A percentile compares a stretch with the other conserved stretches of the same genome.
phyloP scores from a whole-genome alignment of 768 basidiomycete genomes.

The Serpula lacrymans region DNA sequence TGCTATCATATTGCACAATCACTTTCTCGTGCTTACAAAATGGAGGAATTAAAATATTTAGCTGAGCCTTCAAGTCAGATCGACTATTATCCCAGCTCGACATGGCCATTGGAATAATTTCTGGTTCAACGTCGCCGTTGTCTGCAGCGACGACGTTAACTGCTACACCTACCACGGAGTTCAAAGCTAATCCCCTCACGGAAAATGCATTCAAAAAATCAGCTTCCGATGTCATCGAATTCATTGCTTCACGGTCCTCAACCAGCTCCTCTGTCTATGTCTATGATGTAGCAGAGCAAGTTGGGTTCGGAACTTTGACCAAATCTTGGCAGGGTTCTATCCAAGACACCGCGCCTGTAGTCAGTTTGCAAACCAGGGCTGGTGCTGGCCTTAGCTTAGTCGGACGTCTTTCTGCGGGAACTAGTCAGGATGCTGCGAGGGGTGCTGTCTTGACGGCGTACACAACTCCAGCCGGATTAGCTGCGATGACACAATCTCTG shows the following conservation, averaged over 20 bases:
- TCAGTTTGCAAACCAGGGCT: constrained; percentile 74
- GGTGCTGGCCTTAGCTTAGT: constrained; percentile 82
- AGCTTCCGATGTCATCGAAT: constrained; percentile 67
- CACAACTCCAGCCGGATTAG: constrained; percentile 80
- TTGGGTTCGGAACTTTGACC: constrained; percentile 74
- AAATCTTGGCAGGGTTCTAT: constrained; percentile 56
- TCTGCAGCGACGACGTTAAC: constrained; percentile 34
- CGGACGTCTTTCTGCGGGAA: constrained; percentile 76
- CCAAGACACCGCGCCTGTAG: constrained; percentile 47
- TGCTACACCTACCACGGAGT: constrained; percentile 24
- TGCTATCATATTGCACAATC: constrained; percentile 28
- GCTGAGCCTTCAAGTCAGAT: not conserved
- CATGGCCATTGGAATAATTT: constrained; percentile 21
- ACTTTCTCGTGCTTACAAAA: constrained; percentile 12
- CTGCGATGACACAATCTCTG: constrained; percentile 79
- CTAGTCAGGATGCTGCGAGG: constrained; percentile 61
- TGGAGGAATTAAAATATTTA: not conserved
- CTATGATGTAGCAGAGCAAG: constrained; percentile 81
- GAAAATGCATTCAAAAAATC: constrained; percentile 20
- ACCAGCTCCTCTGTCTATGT: constrained; percentile 70
- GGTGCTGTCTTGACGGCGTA: constrained; percentile 71
- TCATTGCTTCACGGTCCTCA: constrained; percentile 52
- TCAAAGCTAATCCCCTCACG: constrained; percentile 16
- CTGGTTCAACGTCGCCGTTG: constrained; percentile 24
- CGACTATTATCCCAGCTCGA: not conserved